Evolutionary conservation across 148 eudicot genomes (phyloP), one percentile per base, ranked within the genome.

Genomic region (Vaccinium darrowii): DNA sequence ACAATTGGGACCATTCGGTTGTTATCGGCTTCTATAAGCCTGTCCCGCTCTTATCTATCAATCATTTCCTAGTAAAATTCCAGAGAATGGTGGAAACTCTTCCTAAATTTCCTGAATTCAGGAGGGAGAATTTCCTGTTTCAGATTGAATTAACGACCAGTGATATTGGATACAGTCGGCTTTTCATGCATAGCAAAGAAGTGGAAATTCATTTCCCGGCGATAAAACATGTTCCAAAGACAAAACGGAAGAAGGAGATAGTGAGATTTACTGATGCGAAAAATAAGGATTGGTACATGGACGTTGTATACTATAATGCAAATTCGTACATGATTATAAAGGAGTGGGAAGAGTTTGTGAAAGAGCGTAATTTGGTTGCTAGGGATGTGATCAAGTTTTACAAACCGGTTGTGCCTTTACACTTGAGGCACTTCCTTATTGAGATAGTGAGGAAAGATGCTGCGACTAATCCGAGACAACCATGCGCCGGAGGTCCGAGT

Each of bases 21-120:
- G 36, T 78, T 30, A 51, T 78, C 6, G 58, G 60, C 60, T 78
- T 78, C 21, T 78, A 78, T 3, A 78, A 39, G 21, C 80, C 80
- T 23, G 0, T 78, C 21, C 36, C 15, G 0, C 60, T 11, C 14
- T 5, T 52, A 0, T 15, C 4, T 36, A 1, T 18, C 60, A 5
- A 78, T 5, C 36, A 52, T 78, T 78, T n/a, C 81, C 60, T 52
- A 1, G 30, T 78, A 13, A 49, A 78, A 5, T 78, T 21, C 10
- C 21, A 21, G 8, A 78, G 52, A 25, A 27, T 8, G 7, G 16
- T 1, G 56, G 6, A 43, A 43, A 43, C 5, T 43, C 4, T 43
- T 4, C 47, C 47, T 5, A 43, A 43, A 43, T 43, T 8, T 2
- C 15, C 79, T 3, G 81, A 79, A 1, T 79, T 79, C 82, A 15